These are phyloP conservation scores for Trypanosoma boissoni DNA, from an alignment of 208 protist species.

Conservation along the genomic window DNA sequence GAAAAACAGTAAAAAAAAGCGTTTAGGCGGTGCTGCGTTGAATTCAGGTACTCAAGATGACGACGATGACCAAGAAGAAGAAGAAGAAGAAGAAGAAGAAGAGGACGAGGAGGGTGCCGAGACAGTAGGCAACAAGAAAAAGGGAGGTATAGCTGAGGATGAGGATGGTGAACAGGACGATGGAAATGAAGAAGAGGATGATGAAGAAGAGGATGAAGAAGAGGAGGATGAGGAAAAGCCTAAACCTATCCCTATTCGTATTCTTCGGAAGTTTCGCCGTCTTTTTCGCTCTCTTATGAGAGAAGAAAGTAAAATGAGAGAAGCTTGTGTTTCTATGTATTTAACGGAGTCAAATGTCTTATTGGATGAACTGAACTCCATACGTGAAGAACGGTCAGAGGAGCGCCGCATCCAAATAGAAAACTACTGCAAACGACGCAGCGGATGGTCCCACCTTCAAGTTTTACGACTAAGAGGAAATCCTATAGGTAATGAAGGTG, in stretches of 20 bases:
- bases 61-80: slow-evolving; percentile 11
- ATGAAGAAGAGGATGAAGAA: slow-evolving; percentile 30
- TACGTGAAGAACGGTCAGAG: slow-evolving; percentile 27
- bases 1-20: not conserved
- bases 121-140: not conserved
- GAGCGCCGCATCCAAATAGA: slow-evolving; percentile 53
- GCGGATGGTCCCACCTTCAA: slow-evolving; percentile 78
- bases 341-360: slow-evolving; percentile 16
- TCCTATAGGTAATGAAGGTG: slow-evolving; percentile 55
- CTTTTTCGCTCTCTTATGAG: slow-evolving; percentile 21
- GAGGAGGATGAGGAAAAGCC: slow-evolving; percentile 29
- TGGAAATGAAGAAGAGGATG: slow-evolving; percentile 31
- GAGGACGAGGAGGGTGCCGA: slow-evolving; percentile 17
- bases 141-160: slow-evolving; percentile 13
- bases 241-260: slow-evolving; percentile 12
- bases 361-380: slow-evolving; percentile 19
- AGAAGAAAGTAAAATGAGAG: slow-evolving; percentile 29
- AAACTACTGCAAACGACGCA: slow-evolving; percentile 56
- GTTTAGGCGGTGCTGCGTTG: not conserved
- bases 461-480: slow-evolving; percentile 66
- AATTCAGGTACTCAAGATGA: too few relatives aligned
- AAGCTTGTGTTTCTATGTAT: slow-evolving; percentile 15
- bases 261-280: slow-evolving; percentile 20
- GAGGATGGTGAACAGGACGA: slow-evolving; percentile 11
- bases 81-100: slow-evolving; percentile 23